These are phyloP conservation scores for Cetradonia linearis DNA, from an alignment of 495 filamentous ascomycete genomes.

Conservation along the genomic window DNA sequence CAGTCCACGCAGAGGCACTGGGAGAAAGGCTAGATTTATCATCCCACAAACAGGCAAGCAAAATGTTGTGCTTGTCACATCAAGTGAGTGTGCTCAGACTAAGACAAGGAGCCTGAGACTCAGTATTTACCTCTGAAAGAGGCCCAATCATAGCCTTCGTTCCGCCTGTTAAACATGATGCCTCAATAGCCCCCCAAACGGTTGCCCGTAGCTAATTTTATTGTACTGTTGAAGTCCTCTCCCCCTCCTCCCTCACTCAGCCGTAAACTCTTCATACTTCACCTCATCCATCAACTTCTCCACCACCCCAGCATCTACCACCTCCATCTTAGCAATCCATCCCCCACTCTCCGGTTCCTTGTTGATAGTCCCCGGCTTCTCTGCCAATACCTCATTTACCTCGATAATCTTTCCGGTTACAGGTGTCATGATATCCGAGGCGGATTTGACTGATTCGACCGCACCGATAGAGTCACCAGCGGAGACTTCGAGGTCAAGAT, in stretches of 20 bases:
- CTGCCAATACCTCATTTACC: slow-evolving; percentile 62
- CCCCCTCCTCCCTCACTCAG: slow-evolving; percentile 30
- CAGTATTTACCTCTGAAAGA: no score
- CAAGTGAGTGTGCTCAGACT: no score
- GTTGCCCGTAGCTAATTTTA: background rate
- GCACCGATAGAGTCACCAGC: slow-evolving; percentile 70
- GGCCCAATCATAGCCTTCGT: background rate
- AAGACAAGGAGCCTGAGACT: no score
- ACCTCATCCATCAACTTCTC: slow-evolving; percentile 62
- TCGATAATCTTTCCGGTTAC: slow-evolving; percentile 63
- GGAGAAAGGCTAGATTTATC: no score
- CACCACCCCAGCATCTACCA: slow-evolving; percentile 58
- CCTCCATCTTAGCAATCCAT: slow-evolving; percentile 84
- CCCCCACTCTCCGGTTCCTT: slow-evolving; percentile 73
- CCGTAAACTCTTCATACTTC: slow-evolving; percentile 63
- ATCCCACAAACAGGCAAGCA: no score
- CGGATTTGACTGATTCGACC: slow-evolving; percentile 96
- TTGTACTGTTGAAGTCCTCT: slow-evolving; percentile 6
- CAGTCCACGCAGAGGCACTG: no score
- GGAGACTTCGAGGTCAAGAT: slow-evolving; percentile 53
- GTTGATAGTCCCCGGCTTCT: slow-evolving; percentile 80
- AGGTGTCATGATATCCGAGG: slow-evolving; percentile 89
- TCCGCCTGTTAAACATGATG: slow-evolving; percentile 5
- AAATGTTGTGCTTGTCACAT: no score
- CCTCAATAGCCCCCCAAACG: background rate